These are phyloP conservation scores for Alternaria alternata DNA, from an alignment of 2,329 filamentous ascomycete genomes.

Conservation along the genomic window DNA sequence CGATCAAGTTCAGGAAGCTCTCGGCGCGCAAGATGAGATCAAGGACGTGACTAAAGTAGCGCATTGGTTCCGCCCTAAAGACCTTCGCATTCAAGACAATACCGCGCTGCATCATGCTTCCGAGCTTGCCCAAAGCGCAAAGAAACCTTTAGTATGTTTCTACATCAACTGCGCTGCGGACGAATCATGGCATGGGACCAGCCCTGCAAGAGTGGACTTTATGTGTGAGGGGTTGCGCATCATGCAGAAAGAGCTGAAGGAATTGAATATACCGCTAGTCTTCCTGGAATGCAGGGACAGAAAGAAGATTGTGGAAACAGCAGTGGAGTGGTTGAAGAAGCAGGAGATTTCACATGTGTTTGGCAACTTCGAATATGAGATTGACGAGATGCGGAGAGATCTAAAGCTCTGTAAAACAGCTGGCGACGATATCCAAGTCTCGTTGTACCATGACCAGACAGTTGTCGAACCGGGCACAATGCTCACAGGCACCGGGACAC, in stretches of 20 bases:
- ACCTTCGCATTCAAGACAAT: conserved; percentile 61
- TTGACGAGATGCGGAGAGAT: conserved; percentile 57
- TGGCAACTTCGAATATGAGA: conserved; percentile 58
- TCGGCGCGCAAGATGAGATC: conserved; percentile 52
- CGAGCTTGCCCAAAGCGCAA: conserved; percentile 55
- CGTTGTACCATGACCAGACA: conserved; percentile 60
- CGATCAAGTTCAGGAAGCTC: conserved; percentile 50
- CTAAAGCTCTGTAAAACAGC: conserved; percentile 53
- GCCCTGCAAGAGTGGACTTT: conserved; percentile 59
- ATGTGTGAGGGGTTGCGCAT: conserved; percentile 56
- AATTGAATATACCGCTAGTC: conserved; percentile 60
- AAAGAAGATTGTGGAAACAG: conserved; percentile 52
- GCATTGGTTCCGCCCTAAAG: conserved; percentile 63
- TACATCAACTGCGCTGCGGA: conserved; percentile 59
- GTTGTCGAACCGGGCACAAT: conserved; percentile 58
- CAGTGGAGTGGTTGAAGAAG: conserved; percentile 55
- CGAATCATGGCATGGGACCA: conserved; percentile 61
- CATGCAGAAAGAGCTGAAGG: conserved; percentile 56
- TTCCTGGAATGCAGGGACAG: conserved; percentile 56
- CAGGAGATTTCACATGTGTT: conserved; percentile 58
- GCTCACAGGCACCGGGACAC: conserved; percentile 53
- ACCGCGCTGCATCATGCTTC: conserved; percentile 58
- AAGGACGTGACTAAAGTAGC: conserved; percentile 53
- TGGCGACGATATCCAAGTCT: conserved; percentile 51
- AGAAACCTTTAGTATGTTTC: conserved; percentile 55